Evolutionary conservation across 2,329 filamentous ascomycete species (phyloP).

Genomic region (Scytalidium sp.): DNA sequence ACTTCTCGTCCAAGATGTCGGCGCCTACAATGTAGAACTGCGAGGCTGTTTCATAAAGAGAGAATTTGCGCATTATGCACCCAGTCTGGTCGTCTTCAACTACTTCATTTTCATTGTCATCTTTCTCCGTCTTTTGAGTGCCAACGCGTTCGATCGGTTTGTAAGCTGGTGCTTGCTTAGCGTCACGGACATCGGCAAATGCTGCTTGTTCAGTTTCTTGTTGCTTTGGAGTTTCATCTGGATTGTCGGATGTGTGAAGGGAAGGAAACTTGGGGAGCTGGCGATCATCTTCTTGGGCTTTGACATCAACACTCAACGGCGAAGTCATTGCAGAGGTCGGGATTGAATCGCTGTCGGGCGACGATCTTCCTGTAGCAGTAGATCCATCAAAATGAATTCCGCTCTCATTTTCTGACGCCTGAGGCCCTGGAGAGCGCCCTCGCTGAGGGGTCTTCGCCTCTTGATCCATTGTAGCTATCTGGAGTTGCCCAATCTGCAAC

Average conservation of each 20-base stretch:
- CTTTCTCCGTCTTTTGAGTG: conserved; percentile 36
- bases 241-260: conserved; percentile 13
- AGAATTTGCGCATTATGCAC: conserved; percentile 86
- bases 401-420: not conserved
- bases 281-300: conserved; percentile 14
- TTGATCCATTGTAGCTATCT: conserved; percentile 24
- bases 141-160: conserved; percentile 54
- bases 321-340: conserved; percentile 30
- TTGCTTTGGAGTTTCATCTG: conserved; percentile 9
- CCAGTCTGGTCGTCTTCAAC: conserved; percentile 40
- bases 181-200: conserved; percentile 48
- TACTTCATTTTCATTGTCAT: conserved; percentile 24
- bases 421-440: conserved; percentile 21
- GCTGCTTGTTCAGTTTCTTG: conserved; percentile 16
- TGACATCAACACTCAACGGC: conserved; percentile 25
- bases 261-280: conserved; percentile 24
- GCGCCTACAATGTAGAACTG: conserved; percentile 93
- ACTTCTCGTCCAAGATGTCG: conserved; percentile 84
- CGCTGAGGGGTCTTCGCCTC: conserved; percentile 17
- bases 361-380: conserved; percentile 17
- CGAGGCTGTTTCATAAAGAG: conserved; percentile 92
- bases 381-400: conserved; percentile 20
- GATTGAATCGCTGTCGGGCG: conserved; percentile 18
- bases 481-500: not conserved
- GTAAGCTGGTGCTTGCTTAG: conserved; percentile 52